Percentiles rank a stretch among this genome's conserved stretches.
These are phyloP conservation scores for Colletotrichum spinosum DNA, from an alignment of 2,329 filamentous ascomycete genomes.

Conservation along the genomic window DNA sequence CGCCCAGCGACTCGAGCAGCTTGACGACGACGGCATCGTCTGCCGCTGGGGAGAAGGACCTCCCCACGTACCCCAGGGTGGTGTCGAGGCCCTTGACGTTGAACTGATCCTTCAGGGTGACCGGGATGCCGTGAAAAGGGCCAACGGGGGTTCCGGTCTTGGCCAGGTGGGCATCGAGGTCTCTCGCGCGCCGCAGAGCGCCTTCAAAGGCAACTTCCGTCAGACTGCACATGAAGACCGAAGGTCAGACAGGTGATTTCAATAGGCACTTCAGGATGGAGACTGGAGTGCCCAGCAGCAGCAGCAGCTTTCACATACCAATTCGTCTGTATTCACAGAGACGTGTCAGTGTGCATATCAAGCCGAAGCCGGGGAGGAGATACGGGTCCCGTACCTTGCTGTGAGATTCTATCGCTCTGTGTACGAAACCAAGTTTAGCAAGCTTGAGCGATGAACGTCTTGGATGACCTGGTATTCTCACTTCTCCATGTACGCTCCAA, in stretches of 20 bases:
- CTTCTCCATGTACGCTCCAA: slow-evolving; percentile 20
- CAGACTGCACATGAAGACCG: slow-evolving; percentile 39
- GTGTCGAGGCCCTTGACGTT: slow-evolving; percentile 62
- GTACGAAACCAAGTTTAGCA: background rate
- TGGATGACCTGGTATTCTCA: background rate
- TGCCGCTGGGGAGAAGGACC: slow-evolving; percentile 59
- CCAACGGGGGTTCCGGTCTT: slow-evolving; percentile 56
- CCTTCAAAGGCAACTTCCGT: slow-evolving; percentile 60
- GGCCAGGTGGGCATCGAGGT: slow-evolving; percentile 56
- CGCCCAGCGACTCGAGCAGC: slow-evolving; percentile 68
- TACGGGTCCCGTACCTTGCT: background rate
- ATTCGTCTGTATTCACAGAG: too few species aligned
- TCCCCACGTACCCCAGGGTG: slow-evolving; percentile 63
- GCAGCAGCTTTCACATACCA: too few species aligned
- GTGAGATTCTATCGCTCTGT: slow-evolving; percentile 32
- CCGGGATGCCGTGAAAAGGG: slow-evolving; percentile 66
- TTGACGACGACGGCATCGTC: slow-evolving; percentile 68
- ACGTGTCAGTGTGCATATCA: too few species aligned
- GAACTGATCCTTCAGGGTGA: slow-evolving; percentile 71
- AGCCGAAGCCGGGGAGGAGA: too few species aligned
- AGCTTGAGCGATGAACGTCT: background rate
- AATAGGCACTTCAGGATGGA: too few species aligned
- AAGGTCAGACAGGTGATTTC: too few species aligned
- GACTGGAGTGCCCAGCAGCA: too few species aligned
- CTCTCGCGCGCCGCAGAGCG: slow-evolving; percentile 43